A percentile compares a stretch with the other conserved stretches of the same genome.
Conservation (phyloP, 495 filamentous ascomycete species). For the Penicillium verhagenii region DNA sequence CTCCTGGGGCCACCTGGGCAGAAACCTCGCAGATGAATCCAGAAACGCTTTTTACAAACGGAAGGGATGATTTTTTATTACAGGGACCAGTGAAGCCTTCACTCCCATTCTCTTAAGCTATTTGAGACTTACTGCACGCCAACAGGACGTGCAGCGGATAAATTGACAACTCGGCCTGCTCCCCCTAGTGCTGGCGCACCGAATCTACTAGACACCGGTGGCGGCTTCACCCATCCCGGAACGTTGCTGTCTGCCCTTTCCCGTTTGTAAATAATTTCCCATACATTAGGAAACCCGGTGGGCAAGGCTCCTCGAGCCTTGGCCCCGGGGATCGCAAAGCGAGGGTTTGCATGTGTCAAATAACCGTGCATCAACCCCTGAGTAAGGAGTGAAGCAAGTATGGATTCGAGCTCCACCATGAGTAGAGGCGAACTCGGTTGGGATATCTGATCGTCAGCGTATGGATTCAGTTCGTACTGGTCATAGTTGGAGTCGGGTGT, state of each 20-base stretch:
- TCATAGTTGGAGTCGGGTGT: constrained; percentile 46
- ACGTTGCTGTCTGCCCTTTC: constrained; percentile 43
- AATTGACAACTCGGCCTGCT: constrained; percentile 52
- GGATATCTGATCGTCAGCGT: constrained; percentile 18
- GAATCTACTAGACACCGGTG: constrained; percentile 14
- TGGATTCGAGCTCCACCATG: constrained; percentile 70
- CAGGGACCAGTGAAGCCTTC: too few relatives aligned
- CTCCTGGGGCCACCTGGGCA: too few relatives aligned
- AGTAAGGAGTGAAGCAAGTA: constrained; percentile 71
- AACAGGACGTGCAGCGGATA: constrained; percentile 52
- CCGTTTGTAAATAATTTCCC: constrained; percentile 52
- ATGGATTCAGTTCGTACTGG: constrained; percentile 43
- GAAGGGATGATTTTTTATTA: too few relatives aligned
- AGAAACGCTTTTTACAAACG: too few relatives aligned
- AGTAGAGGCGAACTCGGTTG: constrained; percentile 45
- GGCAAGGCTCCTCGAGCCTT: constrained; percentile 60
- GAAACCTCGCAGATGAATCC: too few relatives aligned
- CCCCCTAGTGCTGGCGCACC: constrained; percentile 19
- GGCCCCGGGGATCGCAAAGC: constrained; percentile 81
- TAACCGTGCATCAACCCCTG: constrained; percentile 88
- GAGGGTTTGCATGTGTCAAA: constrained; percentile 68
- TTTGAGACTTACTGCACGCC: constrained; percentile 44
- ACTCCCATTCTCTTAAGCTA: too few relatives aligned
- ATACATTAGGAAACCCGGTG: constrained; percentile 62
- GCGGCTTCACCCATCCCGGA: constrained; percentile 56